Conservation (phyloP, 2,329 filamentous ascomycete species). For the Claviceps cyperi region DNA sequence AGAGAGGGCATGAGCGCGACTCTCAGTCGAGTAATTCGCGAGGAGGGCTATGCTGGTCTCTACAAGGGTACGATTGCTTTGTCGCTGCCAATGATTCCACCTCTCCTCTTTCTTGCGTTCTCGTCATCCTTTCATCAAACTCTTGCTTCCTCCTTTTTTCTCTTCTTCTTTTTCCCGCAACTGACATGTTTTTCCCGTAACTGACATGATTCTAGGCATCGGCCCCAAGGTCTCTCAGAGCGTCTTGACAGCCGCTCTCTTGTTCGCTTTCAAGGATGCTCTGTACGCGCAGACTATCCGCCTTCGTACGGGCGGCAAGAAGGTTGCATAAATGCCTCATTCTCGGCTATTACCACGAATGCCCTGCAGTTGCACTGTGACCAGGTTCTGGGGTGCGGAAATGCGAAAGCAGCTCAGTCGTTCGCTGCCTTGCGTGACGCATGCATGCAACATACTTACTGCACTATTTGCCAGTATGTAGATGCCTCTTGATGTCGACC, state of each 20-base stretch:
- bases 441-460: no score
- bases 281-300: conserved; percentile 71
- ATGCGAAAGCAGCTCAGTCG: no score
- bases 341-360: no score
- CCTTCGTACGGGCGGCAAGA: conserved; percentile 35
- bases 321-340: not conserved
- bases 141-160: not conserved
- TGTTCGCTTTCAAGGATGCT: conserved; percentile 97
- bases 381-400: no score
- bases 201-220: conserved; percentile 49
- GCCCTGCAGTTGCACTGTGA: no score
- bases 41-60: conserved; percentile 83
- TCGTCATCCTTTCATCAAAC: not conserved
- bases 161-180: not conserved
- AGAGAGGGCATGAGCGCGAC: conserved; percentile 69
- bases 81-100: not conserved
- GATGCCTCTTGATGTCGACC: no score
- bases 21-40: conserved; percentile 63
- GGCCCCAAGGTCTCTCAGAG: conserved; percentile 94
- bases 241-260: conserved; percentile 85
- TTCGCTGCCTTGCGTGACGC: no score
- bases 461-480: no score
- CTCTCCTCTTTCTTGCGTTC: not conserved
- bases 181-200: conserved; percentile 5
- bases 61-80: conserved; percentile 57